A percentile compares a stretch with the other conserved stretches of the same genome.
phyloP scores from a whole-genome alignment of 352 stramenopile species.

The Phytopythium ostracodes region DNA sequence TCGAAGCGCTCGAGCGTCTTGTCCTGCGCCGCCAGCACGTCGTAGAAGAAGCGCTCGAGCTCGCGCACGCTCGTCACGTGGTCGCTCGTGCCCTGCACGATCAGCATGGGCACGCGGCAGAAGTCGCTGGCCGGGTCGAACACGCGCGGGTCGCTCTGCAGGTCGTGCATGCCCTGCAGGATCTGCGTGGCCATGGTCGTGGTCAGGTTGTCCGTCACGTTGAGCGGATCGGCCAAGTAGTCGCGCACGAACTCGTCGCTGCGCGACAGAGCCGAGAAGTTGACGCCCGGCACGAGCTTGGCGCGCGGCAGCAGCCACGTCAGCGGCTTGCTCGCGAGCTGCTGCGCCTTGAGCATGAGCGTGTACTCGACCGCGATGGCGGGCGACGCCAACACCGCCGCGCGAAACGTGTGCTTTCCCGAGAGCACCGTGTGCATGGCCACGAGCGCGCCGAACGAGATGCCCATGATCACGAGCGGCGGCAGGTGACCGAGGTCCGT shows the following conservation, averaged over 20 bases:
- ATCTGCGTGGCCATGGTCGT: slow-evolving; percentile 9
- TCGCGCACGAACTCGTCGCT: slow-evolving; percentile 41
- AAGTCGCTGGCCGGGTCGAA: slow-evolving; percentile 23
- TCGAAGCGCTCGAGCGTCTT: slow-evolving; percentile 64
- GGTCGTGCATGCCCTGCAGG: slow-evolving; percentile 24
- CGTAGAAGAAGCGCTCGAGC: slow-evolving; percentile 42
- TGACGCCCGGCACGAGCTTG: slow-evolving; percentile 49
- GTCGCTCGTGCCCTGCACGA: slow-evolving; percentile 40
- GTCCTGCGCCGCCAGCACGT: slow-evolving; percentile 34
- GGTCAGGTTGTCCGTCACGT: slow-evolving; percentile 34
- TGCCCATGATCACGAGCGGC: slow-evolving; percentile 56
- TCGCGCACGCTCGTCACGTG: slow-evolving; percentile 38
- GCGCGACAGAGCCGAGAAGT: slow-evolving; percentile 28
- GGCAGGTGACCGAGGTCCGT: slow-evolving; percentile 9
- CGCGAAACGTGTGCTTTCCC: slow-evolving; percentile 35
- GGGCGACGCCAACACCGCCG: slow-evolving; percentile 46
- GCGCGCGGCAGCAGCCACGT: slow-evolving; percentile 38
- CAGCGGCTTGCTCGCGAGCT: slow-evolving; percentile 32
- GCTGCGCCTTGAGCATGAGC: slow-evolving; percentile 35
- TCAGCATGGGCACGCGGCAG: slow-evolving; percentile 21
- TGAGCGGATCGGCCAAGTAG: slow-evolving; percentile 53
- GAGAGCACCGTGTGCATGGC: slow-evolving; percentile 53
- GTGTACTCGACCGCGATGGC: slow-evolving; percentile 64
- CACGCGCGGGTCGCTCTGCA: slow-evolving; percentile 27
- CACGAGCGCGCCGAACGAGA: slow-evolving; percentile 65